A percentile compares a stretch with the other conserved stretches of the same genome.
Conservation (phyloP, 192 early-diverging fungal species). For the Physocladia obscura region DNA sequence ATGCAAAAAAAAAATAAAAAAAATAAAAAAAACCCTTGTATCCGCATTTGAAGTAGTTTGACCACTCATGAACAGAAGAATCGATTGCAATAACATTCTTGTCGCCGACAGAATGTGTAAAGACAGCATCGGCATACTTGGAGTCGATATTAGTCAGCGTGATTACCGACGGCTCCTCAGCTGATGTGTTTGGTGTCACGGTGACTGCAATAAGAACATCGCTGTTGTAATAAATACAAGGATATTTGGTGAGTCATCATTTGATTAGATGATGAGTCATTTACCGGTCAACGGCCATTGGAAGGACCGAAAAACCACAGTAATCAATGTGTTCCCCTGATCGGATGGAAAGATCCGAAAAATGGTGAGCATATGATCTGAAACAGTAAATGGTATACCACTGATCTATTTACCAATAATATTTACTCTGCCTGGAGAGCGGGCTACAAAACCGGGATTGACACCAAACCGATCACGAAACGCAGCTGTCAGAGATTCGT, state of each 20-base stretch:
- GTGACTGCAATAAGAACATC: slow-evolving; percentile 28
- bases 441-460: slow-evolving; percentile 76
- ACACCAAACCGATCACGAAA: background rate
- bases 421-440: slow-evolving; percentile 93
- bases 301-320: slow-evolving; percentile 88
- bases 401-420: slow-evolving; percentile 63
- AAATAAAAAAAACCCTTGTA: slow-evolving; percentile 63
- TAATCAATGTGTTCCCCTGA: slow-evolving; percentile 92
- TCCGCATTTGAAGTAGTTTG: slow-evolving; percentile 90
- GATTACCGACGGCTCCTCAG: slow-evolving; percentile 39
- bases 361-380: background rate
- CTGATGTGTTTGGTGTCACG: background rate
- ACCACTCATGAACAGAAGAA: slow-evolving; percentile 71
- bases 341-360: background rate
- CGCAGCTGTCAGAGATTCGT: background rate
- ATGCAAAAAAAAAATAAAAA: background rate
- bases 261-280: background rate
- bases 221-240: background rate
- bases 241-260: background rate
- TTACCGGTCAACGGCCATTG: slow-evolving; percentile 90
- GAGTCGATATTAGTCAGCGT: slow-evolving; percentile 55
- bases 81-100: slow-evolving; percentile 69
- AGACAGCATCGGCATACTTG: slow-evolving; percentile 54
- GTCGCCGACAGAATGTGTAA: slow-evolving; percentile 42
- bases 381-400: background rate